These are phyloP conservation scores for Phytophthora colocasiae DNA, from an alignment of 352 stramenopile species.

Conservation along the genomic window DNA sequence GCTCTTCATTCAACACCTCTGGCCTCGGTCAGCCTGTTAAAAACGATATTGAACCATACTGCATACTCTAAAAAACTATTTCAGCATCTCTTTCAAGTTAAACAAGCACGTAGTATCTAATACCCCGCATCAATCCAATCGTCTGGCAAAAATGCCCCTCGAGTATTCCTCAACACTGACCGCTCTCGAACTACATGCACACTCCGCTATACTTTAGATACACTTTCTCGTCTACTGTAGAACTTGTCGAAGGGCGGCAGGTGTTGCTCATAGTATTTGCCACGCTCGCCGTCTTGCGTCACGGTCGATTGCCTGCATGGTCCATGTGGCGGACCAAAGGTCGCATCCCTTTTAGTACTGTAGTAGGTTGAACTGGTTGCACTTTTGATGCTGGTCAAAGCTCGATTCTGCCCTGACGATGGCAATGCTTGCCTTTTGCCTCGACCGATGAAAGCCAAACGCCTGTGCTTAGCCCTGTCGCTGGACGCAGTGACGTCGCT, in stretches of 20 bases:
- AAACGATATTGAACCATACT: background rate
- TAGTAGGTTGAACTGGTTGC: conserved; percentile 22
- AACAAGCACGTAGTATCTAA: background rate
- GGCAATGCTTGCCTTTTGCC: conserved; percentile 6
- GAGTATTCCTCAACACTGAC: background rate
- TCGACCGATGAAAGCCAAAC: background rate
- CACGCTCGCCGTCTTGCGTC: conserved; percentile 15
- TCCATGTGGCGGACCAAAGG: conserved; percentile 13
- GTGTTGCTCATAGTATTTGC: conserved; percentile 23
- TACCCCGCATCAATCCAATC: conserved; percentile 2
- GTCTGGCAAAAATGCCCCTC: background rate
- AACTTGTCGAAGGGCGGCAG: background rate
- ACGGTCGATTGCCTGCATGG: conserved; percentile 18
- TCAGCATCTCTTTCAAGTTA: background rate
- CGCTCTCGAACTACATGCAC: no score
- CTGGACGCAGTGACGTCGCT: conserved; percentile 27
- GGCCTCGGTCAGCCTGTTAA: background rate
- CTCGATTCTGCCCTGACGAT: background rate
- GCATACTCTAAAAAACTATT: background rate
- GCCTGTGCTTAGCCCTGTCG: background rate
- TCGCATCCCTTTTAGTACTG: conserved; percentile 3
- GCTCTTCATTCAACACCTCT: background rate
- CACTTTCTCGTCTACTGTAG: no score
- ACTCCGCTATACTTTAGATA: no score
- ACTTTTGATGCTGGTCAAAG: conserved; percentile 11